phyloP scores from a whole-genome alignment of 768 basidiomycete genomes.

The Botryobasidium botryosum region DNA sequence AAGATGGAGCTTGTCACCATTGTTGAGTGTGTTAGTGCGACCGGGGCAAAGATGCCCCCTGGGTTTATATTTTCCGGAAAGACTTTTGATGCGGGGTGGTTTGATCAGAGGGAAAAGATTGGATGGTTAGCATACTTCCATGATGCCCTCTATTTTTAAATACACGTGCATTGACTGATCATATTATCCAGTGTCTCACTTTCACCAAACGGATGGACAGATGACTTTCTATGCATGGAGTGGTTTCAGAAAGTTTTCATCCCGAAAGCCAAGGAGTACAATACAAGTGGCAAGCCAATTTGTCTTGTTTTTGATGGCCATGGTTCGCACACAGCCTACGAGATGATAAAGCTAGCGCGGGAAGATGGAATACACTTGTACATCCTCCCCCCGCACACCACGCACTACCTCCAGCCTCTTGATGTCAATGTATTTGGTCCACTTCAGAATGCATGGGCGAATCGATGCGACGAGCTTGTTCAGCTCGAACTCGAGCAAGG shows the following conservation, averaged over 20 bases:
- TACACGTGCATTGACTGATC: no score
- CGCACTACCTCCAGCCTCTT: conserved; percentile 28
- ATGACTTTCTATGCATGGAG: conserved; percentile 20
- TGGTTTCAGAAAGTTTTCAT: conserved; percentile 28
- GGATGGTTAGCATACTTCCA: no score
- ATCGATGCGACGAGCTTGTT: no score
- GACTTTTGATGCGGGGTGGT: no score
- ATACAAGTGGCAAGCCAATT: conserved; percentile 18
- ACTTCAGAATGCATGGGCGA: no score
- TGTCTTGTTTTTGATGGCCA: conserved; percentile 30
- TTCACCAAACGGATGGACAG: conserved; percentile 29
- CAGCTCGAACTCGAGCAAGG: no score
- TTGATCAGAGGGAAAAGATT: no score
- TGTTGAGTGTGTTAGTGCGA: conserved; percentile 29
- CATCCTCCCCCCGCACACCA: conserved; percentile 26
- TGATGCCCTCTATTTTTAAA: no score
- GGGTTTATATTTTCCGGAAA: no score
- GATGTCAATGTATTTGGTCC: conserved; percentile 27
- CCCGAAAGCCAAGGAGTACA: conserved; percentile 19
- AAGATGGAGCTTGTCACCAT: conserved; percentile 30
- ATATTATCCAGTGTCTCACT: conserved; percentile 22
- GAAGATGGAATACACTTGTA: conserved; percentile 20
- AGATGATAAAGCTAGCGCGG: conserved; percentile 17
- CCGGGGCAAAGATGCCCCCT: no score
- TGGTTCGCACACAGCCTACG: conserved; percentile 22